phyloP scores from a whole-genome alignment of 1,284 basidiomycete species.

The Xerocomus nothofagi region DNA sequence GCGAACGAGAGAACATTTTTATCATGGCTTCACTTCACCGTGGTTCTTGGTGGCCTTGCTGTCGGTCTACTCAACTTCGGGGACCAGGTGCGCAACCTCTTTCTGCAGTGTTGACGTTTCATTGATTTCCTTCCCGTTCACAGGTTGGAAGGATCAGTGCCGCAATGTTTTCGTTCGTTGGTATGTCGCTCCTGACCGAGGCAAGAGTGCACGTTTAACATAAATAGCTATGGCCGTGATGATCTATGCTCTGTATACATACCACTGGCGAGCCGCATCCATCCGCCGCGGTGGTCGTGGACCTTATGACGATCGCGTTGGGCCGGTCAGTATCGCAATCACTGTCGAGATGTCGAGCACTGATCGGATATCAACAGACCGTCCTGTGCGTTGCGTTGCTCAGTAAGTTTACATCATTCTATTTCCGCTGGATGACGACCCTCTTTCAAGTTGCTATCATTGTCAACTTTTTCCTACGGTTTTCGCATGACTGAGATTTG shows the following conservation, averaged over 20 bases:
- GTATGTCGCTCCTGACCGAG: conserved; percentile 45
- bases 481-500: conserved; percentile 44
- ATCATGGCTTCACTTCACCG: conserved; percentile 95
- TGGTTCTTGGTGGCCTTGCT: conserved; percentile 90
- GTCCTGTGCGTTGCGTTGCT: conserved; percentile 84
- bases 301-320: conserved; percentile 96
- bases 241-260: conserved; percentile 93
- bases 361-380: conserved; percentile 52
- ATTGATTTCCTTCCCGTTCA: conserved; percentile 1
- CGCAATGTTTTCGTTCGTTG: conserved; percentile 89
- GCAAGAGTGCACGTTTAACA: conserved; percentile 9
- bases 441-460: conserved; percentile 72
- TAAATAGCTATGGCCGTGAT: conserved; percentile 89
- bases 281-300: conserved; percentile 91
- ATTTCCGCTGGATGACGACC: not conserved
- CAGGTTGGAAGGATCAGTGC: conserved; percentile 91
- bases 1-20: conserved; percentile 95
- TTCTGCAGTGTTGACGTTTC: not conserved
- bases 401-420: conserved; percentile 47
- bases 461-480: conserved; percentile 86
- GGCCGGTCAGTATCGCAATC: conserved; percentile 56
- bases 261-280: conserved; percentile 94
- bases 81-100: conserved; percentile 66
- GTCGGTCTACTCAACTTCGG: conserved; percentile 98
- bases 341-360: conserved; percentile 5